These are phyloP conservation scores for Tetrahymena malaccensis DNA, from an alignment of 73 alveolate genomes.

Conservation along the genomic window DNA sequence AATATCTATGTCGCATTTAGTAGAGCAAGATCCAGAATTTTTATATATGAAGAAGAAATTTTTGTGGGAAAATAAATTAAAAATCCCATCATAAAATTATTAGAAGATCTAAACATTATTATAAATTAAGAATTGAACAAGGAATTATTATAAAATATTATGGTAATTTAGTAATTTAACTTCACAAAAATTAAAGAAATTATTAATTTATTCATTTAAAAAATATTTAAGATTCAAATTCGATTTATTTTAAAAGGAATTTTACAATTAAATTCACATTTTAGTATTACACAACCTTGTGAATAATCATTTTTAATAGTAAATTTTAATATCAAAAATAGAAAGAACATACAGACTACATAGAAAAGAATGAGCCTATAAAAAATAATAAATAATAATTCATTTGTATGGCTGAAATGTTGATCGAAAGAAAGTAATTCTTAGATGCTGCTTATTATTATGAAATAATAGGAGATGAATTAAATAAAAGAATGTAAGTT, in stretches of 20 bases:
- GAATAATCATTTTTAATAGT: no score
- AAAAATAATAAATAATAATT: neutral
- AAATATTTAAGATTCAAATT: no score
- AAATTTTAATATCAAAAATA: neutral
- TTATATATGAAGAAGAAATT: neutral
- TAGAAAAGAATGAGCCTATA: neutral
- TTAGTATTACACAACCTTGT: no score
- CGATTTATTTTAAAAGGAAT: no score
- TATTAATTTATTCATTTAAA: no score
- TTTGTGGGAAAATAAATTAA: neutral
- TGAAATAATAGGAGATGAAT: neutral
- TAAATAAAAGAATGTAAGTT: neutral
- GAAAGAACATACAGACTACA: neutral
- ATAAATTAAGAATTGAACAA: neutral
- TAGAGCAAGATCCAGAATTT: neutral
- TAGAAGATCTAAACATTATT: neutral
- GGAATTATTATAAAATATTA: neutral
- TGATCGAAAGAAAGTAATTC: neutral
- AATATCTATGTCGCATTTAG: neutral
- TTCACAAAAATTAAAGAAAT: neutral
- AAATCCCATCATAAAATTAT: neutral
- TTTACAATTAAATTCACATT: no score
- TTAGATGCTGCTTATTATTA: neutral
- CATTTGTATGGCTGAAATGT: neutral
- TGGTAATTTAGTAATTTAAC: neutral